Base-by-base conservation (phyloP, 345 rosid species). In the Ailanthus altissimus region DNA sequence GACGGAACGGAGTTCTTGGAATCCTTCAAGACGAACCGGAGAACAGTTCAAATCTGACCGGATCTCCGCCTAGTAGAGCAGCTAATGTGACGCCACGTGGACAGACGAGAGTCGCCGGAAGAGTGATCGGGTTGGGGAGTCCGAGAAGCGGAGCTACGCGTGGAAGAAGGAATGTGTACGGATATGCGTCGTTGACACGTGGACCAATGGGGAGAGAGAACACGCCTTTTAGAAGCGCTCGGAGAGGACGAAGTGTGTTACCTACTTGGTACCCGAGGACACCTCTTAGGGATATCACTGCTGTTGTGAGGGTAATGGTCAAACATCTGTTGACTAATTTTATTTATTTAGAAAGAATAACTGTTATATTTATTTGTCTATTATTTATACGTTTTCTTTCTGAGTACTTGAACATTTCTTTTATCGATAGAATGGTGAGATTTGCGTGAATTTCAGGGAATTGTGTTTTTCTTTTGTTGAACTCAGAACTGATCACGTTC, bases 231-330 rank as follows among this genome's bases (percentile, higher is more conserved):
- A 82, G 79, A 51, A 71, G 71, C 26, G 77, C 70, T 60, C 75
- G 90, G 15, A 79, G 83, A 32, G 82, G 86, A 57, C 76, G 87
- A 54, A 81, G 87, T 54, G 56, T 53, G 70, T 84, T 96, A 51
- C 99, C 99, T 80, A 77, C 89, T 75, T 90, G 94, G 97, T 92
- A 96, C 79, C 98, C 97, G 1, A 87, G 99, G 75, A 86, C 89
- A 6, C 97, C 98, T 68, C 89, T 93, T 1, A 87, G 88, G 1
- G 95, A 96, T 67, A 82, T 96, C 18, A 92, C 98, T 62, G 60
- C 85, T 28, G 51, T 90, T 67, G 64, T 84, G 16, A 77, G 90
- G 92, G 98, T 93, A 92, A 80, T 45, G 7, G 16, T 59, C 61
- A 51, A n/a, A 0, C 42, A 28, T 47, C 32, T 68, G 38, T n/a